phyloP scores from a whole-genome alignment of 176 grass and related monocot species.

The Microstegium vimineum region DNA sequence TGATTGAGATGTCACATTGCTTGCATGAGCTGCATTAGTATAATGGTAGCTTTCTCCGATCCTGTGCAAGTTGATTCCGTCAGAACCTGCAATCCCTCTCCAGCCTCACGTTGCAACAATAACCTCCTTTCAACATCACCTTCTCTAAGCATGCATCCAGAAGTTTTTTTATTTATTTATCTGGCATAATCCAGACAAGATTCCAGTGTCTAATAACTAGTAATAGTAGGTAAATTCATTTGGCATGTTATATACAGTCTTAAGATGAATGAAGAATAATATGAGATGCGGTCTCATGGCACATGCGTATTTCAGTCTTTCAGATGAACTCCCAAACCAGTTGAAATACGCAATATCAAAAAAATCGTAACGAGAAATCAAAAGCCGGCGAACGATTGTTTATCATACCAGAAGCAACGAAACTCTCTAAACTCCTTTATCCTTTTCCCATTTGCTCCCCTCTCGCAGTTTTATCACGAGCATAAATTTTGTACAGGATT shows the following conservation, averaged over 20 bases:
- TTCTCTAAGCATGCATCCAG: background rate
- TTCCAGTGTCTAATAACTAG: background rate
- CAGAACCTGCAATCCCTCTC: background rate
- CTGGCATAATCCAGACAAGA: background rate
- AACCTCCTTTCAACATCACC: background rate
- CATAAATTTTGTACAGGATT: constrained; percentile 45
- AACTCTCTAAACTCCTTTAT: constrained; percentile 12
- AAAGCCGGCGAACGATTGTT: background rate
- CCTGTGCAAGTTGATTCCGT: constrained; percentile 4
- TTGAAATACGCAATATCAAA: background rate
- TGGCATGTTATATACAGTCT: too few species aligned
- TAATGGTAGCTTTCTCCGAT: background rate
- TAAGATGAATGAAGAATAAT: background rate
- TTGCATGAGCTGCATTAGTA: constrained; percentile 2
- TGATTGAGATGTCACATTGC: constrained; percentile 14
- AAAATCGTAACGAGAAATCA: background rate
- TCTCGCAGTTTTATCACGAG: constrained; percentile 23
- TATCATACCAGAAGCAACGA: background rate
- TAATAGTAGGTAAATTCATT: background rate
- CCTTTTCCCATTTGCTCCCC: constrained; percentile 24
- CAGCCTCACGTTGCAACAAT: background rate
- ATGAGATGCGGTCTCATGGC: background rate
- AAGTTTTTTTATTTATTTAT: background rate
- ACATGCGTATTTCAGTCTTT: background rate
- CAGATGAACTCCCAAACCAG: background rate